Evolutionary conservation across 2,329 filamentous ascomycete genomes (phyloP).

Genomic region (Fusarium agapanthi): DNA sequence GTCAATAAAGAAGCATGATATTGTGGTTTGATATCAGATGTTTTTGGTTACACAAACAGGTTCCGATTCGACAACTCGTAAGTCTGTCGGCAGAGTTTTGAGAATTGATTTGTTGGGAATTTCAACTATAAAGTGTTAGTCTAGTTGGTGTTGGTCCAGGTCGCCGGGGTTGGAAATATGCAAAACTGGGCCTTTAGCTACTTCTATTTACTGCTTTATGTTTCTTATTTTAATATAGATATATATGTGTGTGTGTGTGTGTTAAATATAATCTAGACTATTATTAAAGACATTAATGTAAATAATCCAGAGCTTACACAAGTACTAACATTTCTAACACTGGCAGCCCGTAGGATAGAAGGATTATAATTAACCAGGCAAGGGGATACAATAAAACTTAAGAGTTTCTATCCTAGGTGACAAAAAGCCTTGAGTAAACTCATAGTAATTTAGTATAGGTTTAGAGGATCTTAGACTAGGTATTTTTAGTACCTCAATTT

Average conservation of each 20-base stretch:
- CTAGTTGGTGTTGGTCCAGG: not conserved
- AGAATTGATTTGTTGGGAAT: conserved; percentile 10
- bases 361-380: no score
- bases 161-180: not conserved
- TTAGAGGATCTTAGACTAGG: no score
- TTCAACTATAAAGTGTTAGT: not conserved
- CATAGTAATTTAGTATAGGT: no score
- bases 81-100: not conserved
- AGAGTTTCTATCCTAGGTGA: no score
- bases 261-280: not conserved
- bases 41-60: not conserved
- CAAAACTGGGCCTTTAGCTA: not conserved
- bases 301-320: not conserved
- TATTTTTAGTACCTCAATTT: no score
- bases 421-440: no score
- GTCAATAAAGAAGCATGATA: not conserved
- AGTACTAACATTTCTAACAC: not conserved
- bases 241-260: no score
- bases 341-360: not conserved
- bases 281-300: not conserved
- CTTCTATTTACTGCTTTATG: not conserved
- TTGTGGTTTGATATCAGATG: not conserved
- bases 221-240: not conserved
- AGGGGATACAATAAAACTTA: no score
- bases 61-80: not conserved